These are phyloP conservation scores for Yarrowia sp. DNA, from an alignment of 805 yeast genomes.

Conservation along the genomic window DNA sequence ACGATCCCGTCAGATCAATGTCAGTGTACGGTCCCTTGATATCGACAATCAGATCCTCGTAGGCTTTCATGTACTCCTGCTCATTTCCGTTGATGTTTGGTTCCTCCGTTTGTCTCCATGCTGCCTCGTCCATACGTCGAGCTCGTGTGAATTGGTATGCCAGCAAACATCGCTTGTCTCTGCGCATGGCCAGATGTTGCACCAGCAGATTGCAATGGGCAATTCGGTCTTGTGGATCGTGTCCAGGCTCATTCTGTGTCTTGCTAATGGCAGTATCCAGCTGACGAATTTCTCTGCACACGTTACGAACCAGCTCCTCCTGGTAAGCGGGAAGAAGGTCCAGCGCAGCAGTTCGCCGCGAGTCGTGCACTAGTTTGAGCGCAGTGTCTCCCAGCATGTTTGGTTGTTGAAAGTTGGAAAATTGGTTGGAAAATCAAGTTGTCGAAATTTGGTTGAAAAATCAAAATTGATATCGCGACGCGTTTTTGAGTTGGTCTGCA, in stretches of 20 bases:
- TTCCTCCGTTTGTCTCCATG: constrained; percentile 63
- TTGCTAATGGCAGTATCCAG: constrained; percentile 63
- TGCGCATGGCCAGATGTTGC: constrained; percentile 74
- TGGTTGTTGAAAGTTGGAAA: neutral
- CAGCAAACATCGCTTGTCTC: constrained; percentile 87
- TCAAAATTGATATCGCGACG: constrained; percentile 18
- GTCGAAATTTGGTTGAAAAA: neutral
- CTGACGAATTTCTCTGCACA: constrained; percentile 69
- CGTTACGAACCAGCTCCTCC: constrained; percentile 70
- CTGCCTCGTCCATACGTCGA: constrained; percentile 65
- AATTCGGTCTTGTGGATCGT: constrained; percentile 47
- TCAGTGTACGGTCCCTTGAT: constrained; percentile 82
- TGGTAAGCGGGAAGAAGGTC: constrained; percentile 73
- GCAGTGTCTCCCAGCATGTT: constrained; percentile 90
- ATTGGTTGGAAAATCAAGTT: neutral
- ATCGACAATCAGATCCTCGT: constrained; percentile 72
- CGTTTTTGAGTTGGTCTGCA: constrained; percentile 16
- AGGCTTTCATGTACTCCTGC: constrained; percentile 74
- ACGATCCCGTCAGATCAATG: constrained; percentile 84
- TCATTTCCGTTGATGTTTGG: constrained; percentile 74
- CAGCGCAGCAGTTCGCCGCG: constrained; percentile 75
- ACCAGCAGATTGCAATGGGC: constrained; percentile 58
- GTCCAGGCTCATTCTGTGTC: constrained; percentile 46
- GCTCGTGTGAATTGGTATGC: constrained; percentile 83
- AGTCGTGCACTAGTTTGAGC: constrained; percentile 81